These are phyloP conservation scores for Mortierella alpina DNA, from an alignment of 192 early-diverging fungal species.

Conservation along the genomic window DNA sequence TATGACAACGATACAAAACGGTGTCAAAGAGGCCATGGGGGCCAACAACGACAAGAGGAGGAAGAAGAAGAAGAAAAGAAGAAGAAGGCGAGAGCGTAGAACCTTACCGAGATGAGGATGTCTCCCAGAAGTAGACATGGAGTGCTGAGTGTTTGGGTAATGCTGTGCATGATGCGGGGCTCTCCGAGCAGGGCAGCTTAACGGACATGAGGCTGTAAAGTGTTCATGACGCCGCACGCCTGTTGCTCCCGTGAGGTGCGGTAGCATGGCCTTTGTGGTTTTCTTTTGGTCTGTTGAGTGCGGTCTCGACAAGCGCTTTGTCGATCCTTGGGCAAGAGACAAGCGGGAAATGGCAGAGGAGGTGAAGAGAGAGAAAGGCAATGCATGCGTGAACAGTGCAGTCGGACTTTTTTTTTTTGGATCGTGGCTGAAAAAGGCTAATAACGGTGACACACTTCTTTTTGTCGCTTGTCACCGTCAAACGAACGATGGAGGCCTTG, in stretches of 20 bases:
- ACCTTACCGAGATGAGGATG: conserved; percentile 33
- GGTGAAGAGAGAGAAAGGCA: not conserved
- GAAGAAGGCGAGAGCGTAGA: not conserved
- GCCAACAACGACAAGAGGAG: not conserved
- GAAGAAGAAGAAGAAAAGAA: not conserved
- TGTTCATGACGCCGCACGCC: conserved; percentile 26
- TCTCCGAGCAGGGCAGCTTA: conserved; percentile 29
- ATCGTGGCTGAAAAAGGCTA: not conserved
- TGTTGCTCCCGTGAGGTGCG: conserved; percentile 26
- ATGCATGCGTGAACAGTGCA: no score
- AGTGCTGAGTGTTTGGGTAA: conserved; percentile 8
- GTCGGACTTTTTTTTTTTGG: no score
- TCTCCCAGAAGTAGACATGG: not conserved
- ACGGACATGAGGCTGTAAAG: conserved; percentile 35
- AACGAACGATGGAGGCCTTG: no score
- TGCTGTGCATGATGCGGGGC: conserved; percentile 16
- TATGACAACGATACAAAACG: not conserved
- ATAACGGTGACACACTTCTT: not conserved
- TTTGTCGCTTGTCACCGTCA: not conserved
- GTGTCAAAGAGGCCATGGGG: not conserved
- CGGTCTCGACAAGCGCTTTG: conserved; percentile 13
- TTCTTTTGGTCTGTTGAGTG: not conserved
- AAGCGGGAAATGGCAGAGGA: conserved; percentile 3
- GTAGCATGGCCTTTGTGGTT: conserved; percentile 3
- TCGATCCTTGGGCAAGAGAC: not conserved